phyloP scores from a whole-genome alignment of 2,329 filamentous ascomycete genomes.

The Diplodia mutila region DNA sequence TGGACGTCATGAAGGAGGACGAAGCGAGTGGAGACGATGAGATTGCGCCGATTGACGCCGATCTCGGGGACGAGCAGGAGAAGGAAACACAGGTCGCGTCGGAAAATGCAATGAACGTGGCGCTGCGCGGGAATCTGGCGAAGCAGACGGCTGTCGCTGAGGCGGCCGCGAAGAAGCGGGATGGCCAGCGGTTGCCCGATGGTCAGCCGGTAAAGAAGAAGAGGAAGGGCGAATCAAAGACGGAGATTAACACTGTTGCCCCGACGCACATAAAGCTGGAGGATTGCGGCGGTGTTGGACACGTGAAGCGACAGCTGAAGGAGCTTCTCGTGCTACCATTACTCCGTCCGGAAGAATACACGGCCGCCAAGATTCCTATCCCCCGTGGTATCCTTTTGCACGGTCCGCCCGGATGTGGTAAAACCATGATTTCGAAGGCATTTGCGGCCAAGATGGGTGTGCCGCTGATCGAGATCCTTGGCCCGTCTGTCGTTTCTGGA shows the following conservation, averaged over 20 bases:
- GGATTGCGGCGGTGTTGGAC: constrained; percentile 77
- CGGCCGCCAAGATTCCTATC: constrained; percentile 67
- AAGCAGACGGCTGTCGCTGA: constrained; percentile 9
- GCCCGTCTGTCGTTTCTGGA: constrained; percentile 78
- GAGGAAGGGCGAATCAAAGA: constrained; percentile 51
- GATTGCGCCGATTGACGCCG: constrained; percentile 51
- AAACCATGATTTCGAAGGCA: constrained; percentile 81
- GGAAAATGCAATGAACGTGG: constrained; percentile 63
- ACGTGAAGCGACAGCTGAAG: constrained; percentile 70
- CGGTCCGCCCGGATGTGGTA: constrained; percentile 83
- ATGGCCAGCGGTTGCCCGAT: constrained; percentile 55
- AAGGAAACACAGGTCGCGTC: constrained; percentile 30
- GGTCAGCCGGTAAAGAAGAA: constrained; percentile 70
- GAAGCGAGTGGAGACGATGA: constrained; percentile 61
- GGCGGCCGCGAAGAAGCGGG: constrained; percentile 15
- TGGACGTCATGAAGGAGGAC: constrained; percentile 71
- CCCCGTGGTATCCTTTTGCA: constrained; percentile 77
- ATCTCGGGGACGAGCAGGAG: constrained; percentile 34
- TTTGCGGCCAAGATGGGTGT: constrained; percentile 76
- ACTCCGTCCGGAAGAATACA: constrained; percentile 67
- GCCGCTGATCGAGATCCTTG: constrained; percentile 80
- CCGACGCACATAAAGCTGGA: constrained; percentile 69
- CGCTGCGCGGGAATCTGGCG: constrained; percentile 58
- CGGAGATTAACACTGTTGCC: constrained; percentile 63
- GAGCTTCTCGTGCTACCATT: constrained; percentile 75